These are phyloP conservation scores for Eucalyptus victrix DNA, from an alignment of 345 rosid genomes.

Conservation along the genomic window DNA sequence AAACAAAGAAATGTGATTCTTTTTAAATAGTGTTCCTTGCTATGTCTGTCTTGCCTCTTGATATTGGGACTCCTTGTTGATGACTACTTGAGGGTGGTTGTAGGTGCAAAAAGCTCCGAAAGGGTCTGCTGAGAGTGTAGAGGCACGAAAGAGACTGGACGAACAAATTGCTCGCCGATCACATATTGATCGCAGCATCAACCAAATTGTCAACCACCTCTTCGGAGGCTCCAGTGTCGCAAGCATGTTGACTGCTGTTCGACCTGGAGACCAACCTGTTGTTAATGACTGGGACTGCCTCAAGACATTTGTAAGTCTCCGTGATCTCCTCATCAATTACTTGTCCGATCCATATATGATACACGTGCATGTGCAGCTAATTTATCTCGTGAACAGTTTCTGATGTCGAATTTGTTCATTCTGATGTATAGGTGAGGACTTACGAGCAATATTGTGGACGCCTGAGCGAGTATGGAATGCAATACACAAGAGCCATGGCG, in stretches of 20 bases:
- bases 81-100: background rate
- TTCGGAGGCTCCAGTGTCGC: background rate
- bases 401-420: background rate
- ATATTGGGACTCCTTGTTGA: background rate
- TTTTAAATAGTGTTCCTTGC: background rate
- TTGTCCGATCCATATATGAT: background rate
- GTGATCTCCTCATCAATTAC: background rate
- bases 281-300: slow-evolving; percentile 41
- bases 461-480: slow-evolving; percentile 15
- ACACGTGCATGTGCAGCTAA: background rate
- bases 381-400: background rate
- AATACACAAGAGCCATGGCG: slow-evolving; percentile 18
- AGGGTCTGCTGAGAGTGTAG: slow-evolving; percentile 21
- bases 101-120: slow-evolving; percentile 22
- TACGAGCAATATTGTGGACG: slow-evolving; percentile 18
- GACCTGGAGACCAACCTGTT: slow-evolving; percentile 15
- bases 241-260: background rate
- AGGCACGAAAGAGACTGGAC: slow-evolving; percentile 21
- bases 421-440: slow-evolving; percentile 1
- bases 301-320: slow-evolving; percentile 11
- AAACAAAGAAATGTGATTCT: background rate
- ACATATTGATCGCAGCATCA: slow-evolving; percentile 26
- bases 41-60: background rate
- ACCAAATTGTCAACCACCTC: slow-evolving; percentile 1
- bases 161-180: slow-evolving; percentile 2